Conservation (phyloP, 768 basidiomycete species). For the Termitomyces sp. region DNA sequence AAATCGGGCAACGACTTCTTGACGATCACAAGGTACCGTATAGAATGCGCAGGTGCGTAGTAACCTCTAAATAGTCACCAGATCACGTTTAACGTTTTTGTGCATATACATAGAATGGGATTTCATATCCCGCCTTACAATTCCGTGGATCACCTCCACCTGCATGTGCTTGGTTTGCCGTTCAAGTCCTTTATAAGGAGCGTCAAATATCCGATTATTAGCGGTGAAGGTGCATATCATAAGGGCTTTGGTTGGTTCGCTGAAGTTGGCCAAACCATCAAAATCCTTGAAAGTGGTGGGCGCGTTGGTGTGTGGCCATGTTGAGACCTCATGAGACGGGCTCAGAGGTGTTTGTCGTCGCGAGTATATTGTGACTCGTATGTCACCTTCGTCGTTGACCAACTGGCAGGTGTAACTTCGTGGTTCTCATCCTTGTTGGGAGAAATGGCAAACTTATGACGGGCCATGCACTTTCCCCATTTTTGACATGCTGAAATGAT, state of each 20-base stretch:
- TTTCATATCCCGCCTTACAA: conserved; percentile 83
- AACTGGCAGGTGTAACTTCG: not conserved
- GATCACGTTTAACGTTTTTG: conserved; percentile 8
- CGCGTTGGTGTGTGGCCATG: conserved; percentile 50
- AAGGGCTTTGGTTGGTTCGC: conserved; percentile 79
- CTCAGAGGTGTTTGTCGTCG: not conserved
- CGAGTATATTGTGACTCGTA: not conserved
- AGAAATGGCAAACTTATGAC: too few relatives aligned
- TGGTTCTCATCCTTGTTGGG: too few relatives aligned
- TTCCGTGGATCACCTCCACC: conserved; percentile 68
- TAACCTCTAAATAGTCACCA: not conserved
- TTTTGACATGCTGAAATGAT: not conserved
- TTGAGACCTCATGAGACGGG: conserved; percentile 17
- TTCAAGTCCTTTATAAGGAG: conserved; percentile 40
- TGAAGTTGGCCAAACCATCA: conserved; percentile 55
- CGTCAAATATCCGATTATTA: conserved; percentile 46
- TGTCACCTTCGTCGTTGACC: not conserved
- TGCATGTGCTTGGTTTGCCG: conserved; percentile 71
- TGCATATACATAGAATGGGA: conserved; percentile 54
- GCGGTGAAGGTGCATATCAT: conserved; percentile 33
- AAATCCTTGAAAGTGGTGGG: conserved; percentile 53
- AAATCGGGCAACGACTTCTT: conserved; percentile 50
- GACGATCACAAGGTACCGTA: conserved; percentile 40
- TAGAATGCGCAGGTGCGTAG: conserved; percentile 41
- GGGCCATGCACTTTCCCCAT: not conserved